Conservation (phyloP, 2,329 filamentous ascomycete genomes). For the Fusarium tuaranense region DNA sequence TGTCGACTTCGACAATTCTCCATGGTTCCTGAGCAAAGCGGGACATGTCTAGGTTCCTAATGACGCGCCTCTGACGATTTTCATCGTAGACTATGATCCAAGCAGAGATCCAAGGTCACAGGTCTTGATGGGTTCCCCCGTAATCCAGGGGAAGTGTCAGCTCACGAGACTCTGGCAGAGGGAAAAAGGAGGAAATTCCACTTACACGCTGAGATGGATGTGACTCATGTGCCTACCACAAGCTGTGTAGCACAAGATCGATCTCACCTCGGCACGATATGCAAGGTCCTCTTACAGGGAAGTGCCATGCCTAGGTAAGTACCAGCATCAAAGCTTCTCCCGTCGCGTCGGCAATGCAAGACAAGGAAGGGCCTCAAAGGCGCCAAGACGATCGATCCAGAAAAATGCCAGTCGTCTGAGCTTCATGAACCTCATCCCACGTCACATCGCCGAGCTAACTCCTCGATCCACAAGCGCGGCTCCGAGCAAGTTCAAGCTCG, state of each 20-base stretch:
- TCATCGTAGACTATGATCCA: not conserved
- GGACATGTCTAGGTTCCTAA: constrained; percentile 23
- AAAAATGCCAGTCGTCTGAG: not conserved
- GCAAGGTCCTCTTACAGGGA: not conserved
- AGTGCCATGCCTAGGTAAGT: not conserved
- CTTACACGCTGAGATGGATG: not conserved
- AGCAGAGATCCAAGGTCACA: constrained; percentile 5
- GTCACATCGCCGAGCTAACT: constrained; percentile 9
- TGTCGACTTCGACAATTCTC: constrained; percentile 19
- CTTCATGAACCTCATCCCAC: constrained; percentile 1
- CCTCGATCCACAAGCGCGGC: constrained; percentile 1
- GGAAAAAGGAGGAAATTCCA: not conserved
- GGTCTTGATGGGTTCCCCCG: constrained; percentile 4
- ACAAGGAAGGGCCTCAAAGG: not conserved
- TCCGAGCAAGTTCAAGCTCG: not conserved
- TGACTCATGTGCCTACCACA: not conserved
- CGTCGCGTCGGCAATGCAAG: not conserved
- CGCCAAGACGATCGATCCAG: not conserved
- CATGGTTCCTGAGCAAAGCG: constrained; percentile 3
- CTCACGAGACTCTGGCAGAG: not conserved
- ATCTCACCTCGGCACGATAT: not conserved
- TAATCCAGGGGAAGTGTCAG: not conserved
- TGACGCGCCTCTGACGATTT: constrained; percentile 39
- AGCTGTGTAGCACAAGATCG: not conserved
- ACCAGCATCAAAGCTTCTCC: not conserved